A percentile compares a stretch with the other conserved stretches of the same genome.
These are phyloP conservation scores for Trichoderma sp. DNA, from an alignment of 2,329 filamentous ascomycete genomes.

Conservation along the genomic window DNA sequence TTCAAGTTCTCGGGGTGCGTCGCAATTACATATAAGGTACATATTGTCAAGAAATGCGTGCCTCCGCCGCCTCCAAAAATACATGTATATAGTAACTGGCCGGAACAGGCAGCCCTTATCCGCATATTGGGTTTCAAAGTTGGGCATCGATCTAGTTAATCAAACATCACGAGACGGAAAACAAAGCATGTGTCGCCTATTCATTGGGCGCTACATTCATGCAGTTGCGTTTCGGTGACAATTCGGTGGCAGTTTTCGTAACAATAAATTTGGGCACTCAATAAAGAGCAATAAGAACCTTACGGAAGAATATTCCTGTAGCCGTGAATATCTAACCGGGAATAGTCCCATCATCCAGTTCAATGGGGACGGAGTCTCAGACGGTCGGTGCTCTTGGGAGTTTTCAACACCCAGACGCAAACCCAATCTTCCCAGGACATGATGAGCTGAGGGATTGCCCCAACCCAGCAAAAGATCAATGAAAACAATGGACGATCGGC, in stretches of 20 bases:
- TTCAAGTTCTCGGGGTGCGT: too few relatives aligned
- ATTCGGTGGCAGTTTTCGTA: neutral
- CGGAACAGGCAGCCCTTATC: neutral
- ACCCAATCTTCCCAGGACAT: too few relatives aligned
- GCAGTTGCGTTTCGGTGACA: neutral
- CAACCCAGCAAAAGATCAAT: too few relatives aligned
- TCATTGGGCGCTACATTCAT: neutral
- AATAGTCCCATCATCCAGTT: neutral
- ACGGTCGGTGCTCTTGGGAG: too few relatives aligned
- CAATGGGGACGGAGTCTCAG: neutral
- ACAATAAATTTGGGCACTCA: neutral
- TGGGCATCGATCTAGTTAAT: neutral
- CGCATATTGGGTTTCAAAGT: neutral
- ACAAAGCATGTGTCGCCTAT: neutral
- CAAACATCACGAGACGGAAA: neutral
- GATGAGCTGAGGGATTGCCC: too few relatives aligned
- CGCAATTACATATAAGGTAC: neutral
- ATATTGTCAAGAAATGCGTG: neutral
- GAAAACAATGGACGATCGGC: too few relatives aligned
- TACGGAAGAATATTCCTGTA: neutral
- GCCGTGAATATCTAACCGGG: fast-evolving
- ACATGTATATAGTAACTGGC: neutral
- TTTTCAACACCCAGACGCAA: too few relatives aligned
- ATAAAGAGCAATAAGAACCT: neutral
- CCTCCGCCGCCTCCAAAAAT: neutral